Evolutionary conservation across 2,329 filamentous ascomycete genomes (phyloP).

Genomic region (Calonectria pseudoturangicola): DNA sequence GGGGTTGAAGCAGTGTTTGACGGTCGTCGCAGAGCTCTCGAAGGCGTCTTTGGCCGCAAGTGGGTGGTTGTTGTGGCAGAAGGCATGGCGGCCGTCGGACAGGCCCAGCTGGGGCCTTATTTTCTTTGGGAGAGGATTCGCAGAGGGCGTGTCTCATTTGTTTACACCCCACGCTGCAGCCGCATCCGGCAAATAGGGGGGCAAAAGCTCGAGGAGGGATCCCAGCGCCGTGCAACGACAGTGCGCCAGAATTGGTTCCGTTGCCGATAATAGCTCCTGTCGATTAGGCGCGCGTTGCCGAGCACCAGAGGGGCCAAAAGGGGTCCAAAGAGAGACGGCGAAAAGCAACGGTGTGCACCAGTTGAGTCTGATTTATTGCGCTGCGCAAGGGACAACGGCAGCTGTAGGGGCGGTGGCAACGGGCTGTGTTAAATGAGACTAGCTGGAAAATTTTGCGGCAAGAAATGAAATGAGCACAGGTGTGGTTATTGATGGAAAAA

Average conservation of each 20-base stretch:
- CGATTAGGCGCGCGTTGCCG: conserved; percentile 41
- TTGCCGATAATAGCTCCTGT: conserved; percentile 41
- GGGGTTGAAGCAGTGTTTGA: conserved; percentile 73
- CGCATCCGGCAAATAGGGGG: conserved; percentile 54
- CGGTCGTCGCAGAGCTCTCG: conserved; percentile 66
- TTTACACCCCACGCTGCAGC: conserved; percentile 54
- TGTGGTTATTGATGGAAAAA: conserved; percentile 28
- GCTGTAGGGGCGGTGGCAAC: conserved; percentile 20
- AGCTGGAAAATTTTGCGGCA: conserved; percentile 31
- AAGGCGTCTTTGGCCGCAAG: conserved; percentile 49
- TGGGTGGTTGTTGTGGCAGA: conserved; percentile 50
- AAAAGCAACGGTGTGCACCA: conserved; percentile 16
- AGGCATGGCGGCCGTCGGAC: conserved; percentile 51
- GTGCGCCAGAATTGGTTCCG: conserved; percentile 21
- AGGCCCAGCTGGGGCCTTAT: conserved; percentile 52
- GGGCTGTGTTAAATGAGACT: conserved; percentile 36
- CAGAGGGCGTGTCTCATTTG: conserved; percentile 56
- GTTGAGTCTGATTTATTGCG: conserved; percentile 12
- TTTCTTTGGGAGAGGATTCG: conserved; percentile 48
- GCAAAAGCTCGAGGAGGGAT: conserved; percentile 48
- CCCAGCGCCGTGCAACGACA: conserved; percentile 30
- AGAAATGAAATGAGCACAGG: conserved; percentile 38
- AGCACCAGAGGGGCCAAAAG: conserved; percentile 36
- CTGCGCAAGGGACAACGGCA: conserved; percentile 23
- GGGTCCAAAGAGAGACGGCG: conserved; percentile 11